phyloP scores from a whole-genome alignment of 805 yeast genomes.

The Limtongozyma cylindracea region DNA sequence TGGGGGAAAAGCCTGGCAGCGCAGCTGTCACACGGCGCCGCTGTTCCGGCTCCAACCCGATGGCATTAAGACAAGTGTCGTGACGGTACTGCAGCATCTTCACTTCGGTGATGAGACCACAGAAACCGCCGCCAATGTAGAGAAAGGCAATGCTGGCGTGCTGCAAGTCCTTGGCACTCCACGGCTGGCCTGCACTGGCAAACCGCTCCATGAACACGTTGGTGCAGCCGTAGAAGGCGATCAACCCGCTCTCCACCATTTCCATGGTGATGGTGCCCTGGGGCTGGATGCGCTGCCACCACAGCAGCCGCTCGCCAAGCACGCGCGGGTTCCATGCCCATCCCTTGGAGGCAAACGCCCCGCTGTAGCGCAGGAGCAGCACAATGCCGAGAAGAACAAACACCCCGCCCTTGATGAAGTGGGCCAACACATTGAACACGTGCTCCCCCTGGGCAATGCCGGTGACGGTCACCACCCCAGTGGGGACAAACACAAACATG shows the following conservation, averaged over 20 bases:
- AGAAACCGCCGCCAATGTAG: conserved; percentile 77
- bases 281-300: conserved; percentile 14
- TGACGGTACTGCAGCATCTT: conserved; percentile 35
- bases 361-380: conserved; percentile 71
- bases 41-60: conserved; percentile 1
- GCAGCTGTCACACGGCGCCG: conserved; percentile 10
- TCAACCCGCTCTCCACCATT: conserved; percentile 52
- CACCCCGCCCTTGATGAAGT: conserved; percentile 88
- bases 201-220: conserved; percentile 82
- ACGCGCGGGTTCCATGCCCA: conserved; percentile 66
- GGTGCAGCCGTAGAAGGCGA: conserved; percentile 72
- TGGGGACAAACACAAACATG: too few relatives aligned
- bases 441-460: conserved; percentile 10
- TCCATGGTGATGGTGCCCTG: conserved; percentile 51
- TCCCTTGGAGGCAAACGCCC: conserved; percentile 50
- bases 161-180: conserved; percentile 81
- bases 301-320: conserved; percentile 3
- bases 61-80: conserved; percentile 9
- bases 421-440: conserved; percentile 74
- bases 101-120: conserved; percentile 70
- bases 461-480: too few relatives aligned
- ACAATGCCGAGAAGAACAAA: conserved; percentile 54
- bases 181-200: conserved; percentile 36
- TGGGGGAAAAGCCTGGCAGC: conserved; percentile 65
- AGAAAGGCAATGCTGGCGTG: conserved; percentile 80